Evolutionary conservation across 2,329 filamentous ascomycete genomes (phyloP).

Genomic region (Dactylellina cionopaga): DNA sequence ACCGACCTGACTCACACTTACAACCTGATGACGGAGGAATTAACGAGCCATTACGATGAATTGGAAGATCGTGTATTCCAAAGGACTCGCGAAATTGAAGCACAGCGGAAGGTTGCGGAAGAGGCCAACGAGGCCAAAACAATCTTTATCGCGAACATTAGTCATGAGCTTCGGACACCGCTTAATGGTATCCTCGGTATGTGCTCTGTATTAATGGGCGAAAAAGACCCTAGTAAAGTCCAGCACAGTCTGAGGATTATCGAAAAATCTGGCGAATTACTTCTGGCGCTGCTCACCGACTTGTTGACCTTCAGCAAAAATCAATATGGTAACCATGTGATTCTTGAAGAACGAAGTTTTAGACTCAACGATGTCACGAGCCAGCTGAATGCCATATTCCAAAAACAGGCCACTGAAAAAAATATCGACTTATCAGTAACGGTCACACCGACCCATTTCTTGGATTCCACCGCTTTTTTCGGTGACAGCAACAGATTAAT

Average conservation of each 20-base stretch:
- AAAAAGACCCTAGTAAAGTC: conserved; percentile 79
- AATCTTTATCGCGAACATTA: conserved; percentile 95
- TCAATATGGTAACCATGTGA: conserved; percentile 80
- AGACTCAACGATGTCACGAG: conserved; percentile 82
- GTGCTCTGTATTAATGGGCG: conserved; percentile 91
- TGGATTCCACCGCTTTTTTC: conserved; percentile 82
- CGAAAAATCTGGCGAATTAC: conserved; percentile 85
- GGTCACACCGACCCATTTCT: conserved; percentile 68
- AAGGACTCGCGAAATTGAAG: conserved; percentile 83
- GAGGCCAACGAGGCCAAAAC: conserved; percentile 98
- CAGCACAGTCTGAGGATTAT: conserved; percentile 86
- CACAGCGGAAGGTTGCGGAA: conserved; percentile 69
- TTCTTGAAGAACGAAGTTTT: conserved; percentile 88
- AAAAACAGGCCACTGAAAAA: conserved; percentile 85
- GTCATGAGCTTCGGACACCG: conserved; percentile 87
- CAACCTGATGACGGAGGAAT: conserved; percentile 92
- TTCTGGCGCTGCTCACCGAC: conserved; percentile 88
- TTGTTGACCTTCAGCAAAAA: conserved; percentile 94
- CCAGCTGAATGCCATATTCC: conserved; percentile 86
- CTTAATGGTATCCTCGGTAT: conserved; percentile 95
- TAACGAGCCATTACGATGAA: conserved; percentile 84
- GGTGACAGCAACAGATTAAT: conserved; percentile 92
- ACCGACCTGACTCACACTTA: conserved; percentile 79
- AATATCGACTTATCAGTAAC: conserved; percentile 77
- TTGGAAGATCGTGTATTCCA: conserved; percentile 86